Base-by-base conservation (phyloP, 148 eudicot genomes). In the Drosera capensis region DNA sequence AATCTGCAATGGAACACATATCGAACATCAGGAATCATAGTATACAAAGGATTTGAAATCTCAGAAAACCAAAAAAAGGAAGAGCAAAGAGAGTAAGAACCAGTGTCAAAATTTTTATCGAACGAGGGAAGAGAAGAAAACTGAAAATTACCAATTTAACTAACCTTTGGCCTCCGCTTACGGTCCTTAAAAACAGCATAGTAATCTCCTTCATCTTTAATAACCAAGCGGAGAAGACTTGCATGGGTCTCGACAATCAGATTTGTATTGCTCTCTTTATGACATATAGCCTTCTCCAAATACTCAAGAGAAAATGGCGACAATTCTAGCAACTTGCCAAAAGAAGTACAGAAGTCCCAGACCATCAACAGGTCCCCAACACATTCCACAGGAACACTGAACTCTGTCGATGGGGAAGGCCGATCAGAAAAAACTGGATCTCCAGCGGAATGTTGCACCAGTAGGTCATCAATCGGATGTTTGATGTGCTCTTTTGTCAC, bases 321-420 rank as follows among this genome's bases (percentile, higher is more conserved):
- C 70, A 90, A 64, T 43, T 61, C 52, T 62, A 84, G 60, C 42
- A 85, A 62, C 68, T 80, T 75, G 36, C 95, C 73, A 64, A 73
- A 90, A 36, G 88, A 78, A 42, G 76, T 65, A 62, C 87, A 84
- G 58, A 90, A 90, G 56, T 90, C 88, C 99, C 99, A 90, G 48
- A 79, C 77, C 95, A 90, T 84, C 66, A 90, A 54, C 49, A 84
- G 74, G 57, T 80, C 76, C 40, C 93, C 93, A 40, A 80, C 79
- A 59, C 78, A 75, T 20, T 80, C 82, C 82, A 80, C 71, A 29
- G 90, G 99, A 29, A 80, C 61, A 29, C 60, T 68, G 56, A 90
- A 90, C 42, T 80, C 87, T 60, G 78, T 63, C n/a, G 70, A 71
- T 0, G 76, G 95, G 35, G 74, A 50, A 60, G 99, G 99, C 20